Base-by-base conservation (phyloP, 202 grass and related monocot genomes). In the Zoysia matrella region DNA sequence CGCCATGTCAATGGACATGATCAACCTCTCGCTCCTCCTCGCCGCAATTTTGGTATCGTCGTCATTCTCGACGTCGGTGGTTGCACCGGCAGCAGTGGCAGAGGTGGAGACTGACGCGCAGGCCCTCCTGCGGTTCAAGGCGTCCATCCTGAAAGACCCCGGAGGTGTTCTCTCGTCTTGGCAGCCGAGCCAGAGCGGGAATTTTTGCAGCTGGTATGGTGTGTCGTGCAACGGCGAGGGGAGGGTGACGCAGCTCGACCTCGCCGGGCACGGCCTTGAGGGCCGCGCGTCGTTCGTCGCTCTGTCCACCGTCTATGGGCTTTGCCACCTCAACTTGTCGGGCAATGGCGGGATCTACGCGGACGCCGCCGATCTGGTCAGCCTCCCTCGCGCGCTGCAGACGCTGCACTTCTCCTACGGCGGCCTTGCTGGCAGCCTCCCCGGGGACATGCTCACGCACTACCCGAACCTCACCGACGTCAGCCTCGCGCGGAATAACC, bases 71-170 rank as follows among this genome's bases (percentile, higher is more conserved):
- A 12, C 13, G 18, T 44, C 74, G 30, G 47, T 57, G 8, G 47
- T 60, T 5, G 63, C 47, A 6, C 46, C 63, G 11, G 73, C 22
- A 8, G 53, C 67, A 4, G 55, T n/a, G 5, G 55, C 15, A 5
- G 45, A 47, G 15, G 55, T 1, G 15, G 76, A 83, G 3, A 72
- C 67, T 2, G 89, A 94, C 14, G 82, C 73, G 16, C 78, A 77
- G 6, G 94, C 89, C 3, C 87, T 97, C 14, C 82, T 94, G 40
- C 69, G 80, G 69, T 92, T 97, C 87, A 97, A 92, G 83, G 85
- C 64, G 60, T 94, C 83, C 30, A 74, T 94, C 50, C 47, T 57
- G 50, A 75, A 75, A 60, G 91, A 97, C 60, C 83, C 80, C 6
- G 73, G 63, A 41, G 80, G 80, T 48, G 76, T 81, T 9, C 80